Evolutionary conservation across 345 rosid genomes (phyloP).

Genomic region (Syzygium grande): DNA sequence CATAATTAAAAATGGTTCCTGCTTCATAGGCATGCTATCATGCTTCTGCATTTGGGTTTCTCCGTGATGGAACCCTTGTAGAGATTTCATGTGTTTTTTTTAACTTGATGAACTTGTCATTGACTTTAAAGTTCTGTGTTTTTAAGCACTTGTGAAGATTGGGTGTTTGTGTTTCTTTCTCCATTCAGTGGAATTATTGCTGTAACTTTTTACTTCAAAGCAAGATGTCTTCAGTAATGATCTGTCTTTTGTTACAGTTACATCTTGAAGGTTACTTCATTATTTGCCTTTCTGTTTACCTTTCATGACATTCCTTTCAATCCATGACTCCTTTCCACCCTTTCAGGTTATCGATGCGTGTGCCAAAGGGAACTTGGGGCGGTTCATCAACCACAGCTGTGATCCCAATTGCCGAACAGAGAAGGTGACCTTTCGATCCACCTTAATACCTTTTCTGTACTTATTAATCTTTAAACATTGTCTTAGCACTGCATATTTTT

Average conservation of each 20-base stretch:
- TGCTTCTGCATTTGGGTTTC: neutral
- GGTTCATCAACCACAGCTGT: slow-evolving; percentile 97
- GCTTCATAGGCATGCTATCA: neutral
- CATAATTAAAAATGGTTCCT: neutral
- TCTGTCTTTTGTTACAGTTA: neutral
- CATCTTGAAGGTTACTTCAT: neutral
- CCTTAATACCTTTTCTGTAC: neutral
- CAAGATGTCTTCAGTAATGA: neutral
- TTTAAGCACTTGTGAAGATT: neutral
- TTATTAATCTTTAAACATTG: neutral
- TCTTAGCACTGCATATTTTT: neutral
- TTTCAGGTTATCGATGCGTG: slow-evolving; percentile 93
- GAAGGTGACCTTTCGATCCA: slow-evolving; percentile 44
- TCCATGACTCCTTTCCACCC: neutral
- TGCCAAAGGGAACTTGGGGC: slow-evolving; percentile 93
- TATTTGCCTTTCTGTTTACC: neutral
- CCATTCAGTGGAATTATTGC: neutral
- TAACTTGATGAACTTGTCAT: neutral
- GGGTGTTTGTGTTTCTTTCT: neutral
- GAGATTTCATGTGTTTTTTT: neutral
- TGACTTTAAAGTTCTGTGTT: neutral
- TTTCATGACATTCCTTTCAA: neutral
- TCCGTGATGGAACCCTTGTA: neutral
- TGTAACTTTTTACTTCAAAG: neutral
- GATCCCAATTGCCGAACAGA: slow-evolving; percentile 99